Evolutionary conservation across 139 green algal species (phyloP).

Genomic region (Chlorella sp.): DNA sequence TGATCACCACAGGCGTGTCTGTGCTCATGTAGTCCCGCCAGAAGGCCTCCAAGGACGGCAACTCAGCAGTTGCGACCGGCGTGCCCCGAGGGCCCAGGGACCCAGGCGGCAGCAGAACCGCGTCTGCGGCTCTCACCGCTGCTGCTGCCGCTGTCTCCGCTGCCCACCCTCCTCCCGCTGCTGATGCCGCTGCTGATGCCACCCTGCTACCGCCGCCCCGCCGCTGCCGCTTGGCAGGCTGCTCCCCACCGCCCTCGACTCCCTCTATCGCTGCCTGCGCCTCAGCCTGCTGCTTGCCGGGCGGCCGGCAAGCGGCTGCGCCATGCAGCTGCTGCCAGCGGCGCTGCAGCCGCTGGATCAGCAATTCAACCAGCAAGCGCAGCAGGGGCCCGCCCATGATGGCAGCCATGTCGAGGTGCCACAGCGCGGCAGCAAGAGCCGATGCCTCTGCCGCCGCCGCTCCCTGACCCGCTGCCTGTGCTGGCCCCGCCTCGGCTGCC

Average conservation of each 20-base stretch:
- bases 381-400: constrained; percentile 87
- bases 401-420: constrained; percentile 78
- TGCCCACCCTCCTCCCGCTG: not conserved
- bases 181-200: not conserved
- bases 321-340: constrained; percentile 29
- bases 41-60: constrained; percentile 70
- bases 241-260: not conserved
- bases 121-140: not conserved
- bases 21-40: constrained; percentile 57
- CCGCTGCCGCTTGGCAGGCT: not conserved
- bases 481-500: not conserved
- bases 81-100: constrained; percentile 46
- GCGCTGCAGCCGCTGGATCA: constrained; percentile 39
- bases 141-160: not conserved
- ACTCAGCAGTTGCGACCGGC: constrained; percentile 21
- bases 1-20: constrained; percentile 34
- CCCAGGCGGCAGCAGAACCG: constrained; percentile 54
- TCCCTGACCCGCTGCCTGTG: not conserved
- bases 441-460: not conserved
- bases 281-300: not conserved
- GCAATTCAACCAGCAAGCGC: constrained; percentile 49
- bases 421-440: constrained; percentile 39
- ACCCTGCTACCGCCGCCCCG: too few species aligned
- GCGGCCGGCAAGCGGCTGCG: too few species aligned
- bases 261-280: not conserved